Conservation (phyloP, 2,329 filamentous ascomycete species). For the Stagonosporopsis tanaceti region DNA sequence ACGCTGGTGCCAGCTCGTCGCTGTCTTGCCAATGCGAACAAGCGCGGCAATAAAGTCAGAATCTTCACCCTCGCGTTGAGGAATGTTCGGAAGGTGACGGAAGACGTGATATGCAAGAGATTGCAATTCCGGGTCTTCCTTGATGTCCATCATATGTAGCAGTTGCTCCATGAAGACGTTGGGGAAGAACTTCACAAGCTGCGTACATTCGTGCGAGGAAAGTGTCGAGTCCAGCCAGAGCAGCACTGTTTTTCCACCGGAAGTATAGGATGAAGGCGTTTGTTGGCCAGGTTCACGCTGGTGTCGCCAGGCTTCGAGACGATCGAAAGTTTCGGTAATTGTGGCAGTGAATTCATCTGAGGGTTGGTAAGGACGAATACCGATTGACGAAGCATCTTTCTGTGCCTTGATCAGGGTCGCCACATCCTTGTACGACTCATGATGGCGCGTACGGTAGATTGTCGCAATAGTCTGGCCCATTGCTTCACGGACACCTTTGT, state of each 20-base stretch:
- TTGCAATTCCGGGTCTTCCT: slow-evolving; percentile 96
- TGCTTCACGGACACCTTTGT: slow-evolving; percentile 94
- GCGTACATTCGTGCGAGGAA: slow-evolving; percentile 90
- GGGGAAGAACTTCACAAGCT: slow-evolving; percentile 90
- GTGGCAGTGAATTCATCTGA: slow-evolving; percentile 75
- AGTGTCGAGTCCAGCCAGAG: slow-evolving; percentile 94
- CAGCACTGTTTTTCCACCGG: slow-evolving; percentile 93
- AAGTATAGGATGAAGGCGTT: slow-evolving; percentile 92
- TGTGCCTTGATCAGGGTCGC: slow-evolving; percentile 77
- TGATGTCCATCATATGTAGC: slow-evolving; percentile 99
- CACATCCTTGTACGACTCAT: slow-evolving; percentile 90
- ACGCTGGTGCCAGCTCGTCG: slow-evolving; percentile 92
- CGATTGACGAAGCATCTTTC: slow-evolving; percentile 80
- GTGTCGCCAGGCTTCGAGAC: slow-evolving; percentile 86
- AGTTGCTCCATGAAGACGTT: slow-evolving; percentile 89
- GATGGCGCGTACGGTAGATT: slow-evolving; percentile 90
- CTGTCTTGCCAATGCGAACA: slow-evolving; percentile 84
- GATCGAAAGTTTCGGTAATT: slow-evolving; percentile 77
- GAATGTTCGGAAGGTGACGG: slow-evolving; percentile 93
- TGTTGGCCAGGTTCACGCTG: slow-evolving; percentile 88
- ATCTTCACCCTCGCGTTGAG: slow-evolving; percentile 86
- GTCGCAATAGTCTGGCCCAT: slow-evolving; percentile 89
- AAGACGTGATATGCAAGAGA: slow-evolving; percentile 96
- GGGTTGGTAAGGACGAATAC: slow-evolving; percentile 82
- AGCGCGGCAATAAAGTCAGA: slow-evolving; percentile 83